Conservation (phyloP, 331 rosid species). For the Stylosanthes scabra region DNA sequence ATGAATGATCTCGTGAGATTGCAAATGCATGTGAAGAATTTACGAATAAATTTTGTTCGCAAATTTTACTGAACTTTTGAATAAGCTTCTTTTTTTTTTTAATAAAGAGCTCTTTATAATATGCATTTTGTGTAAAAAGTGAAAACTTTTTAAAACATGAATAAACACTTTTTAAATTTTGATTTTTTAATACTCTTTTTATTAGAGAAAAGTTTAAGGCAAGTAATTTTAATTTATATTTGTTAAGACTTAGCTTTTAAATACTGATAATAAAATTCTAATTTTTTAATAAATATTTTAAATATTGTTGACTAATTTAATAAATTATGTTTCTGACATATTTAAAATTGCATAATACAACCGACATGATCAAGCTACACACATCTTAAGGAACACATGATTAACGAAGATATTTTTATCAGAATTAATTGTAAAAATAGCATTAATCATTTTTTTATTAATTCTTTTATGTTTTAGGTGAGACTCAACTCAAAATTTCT, state of each 20-base stretch:
- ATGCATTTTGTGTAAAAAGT: background rate
- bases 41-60: background rate
- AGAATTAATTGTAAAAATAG: background rate
- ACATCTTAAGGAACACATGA: background rate
- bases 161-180: background rate
- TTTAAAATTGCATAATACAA: background rate
- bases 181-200: too few species aligned
- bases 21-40: constrained; percentile 5
- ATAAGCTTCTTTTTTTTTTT: background rate
- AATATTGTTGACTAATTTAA: too few species aligned
- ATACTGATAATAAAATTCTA: too few species aligned
- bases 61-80: background rate
- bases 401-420: too few species aligned
- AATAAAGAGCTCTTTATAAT: background rate
- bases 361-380: background rate
- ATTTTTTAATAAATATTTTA: too few species aligned
- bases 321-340: too few species aligned
- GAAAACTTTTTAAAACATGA: background rate
- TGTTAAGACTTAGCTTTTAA: too few species aligned
- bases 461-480: too few species aligned
- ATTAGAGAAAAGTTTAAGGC: too few species aligned
- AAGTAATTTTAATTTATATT: too few species aligned
- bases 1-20: background rate
- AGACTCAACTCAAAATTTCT: too few species aligned
- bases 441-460: too few species aligned